Conservation (phyloP, 202 grass and related monocot genomes). For the Panicum hallii region DNA sequence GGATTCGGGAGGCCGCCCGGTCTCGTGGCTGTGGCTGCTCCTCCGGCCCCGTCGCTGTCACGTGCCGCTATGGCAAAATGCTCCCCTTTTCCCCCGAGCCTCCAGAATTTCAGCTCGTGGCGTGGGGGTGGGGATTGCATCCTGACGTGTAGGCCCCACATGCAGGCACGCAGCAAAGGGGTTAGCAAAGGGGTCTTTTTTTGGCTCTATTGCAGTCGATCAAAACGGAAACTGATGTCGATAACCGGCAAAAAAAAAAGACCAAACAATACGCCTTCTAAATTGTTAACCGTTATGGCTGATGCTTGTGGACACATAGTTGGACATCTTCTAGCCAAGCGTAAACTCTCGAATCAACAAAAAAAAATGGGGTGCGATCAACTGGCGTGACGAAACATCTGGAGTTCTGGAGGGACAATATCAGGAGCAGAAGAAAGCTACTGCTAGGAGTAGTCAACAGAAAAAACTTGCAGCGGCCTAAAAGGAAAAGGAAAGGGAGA, state of each 20-base stretch:
- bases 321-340: background rate
- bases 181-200: too few relatives aligned
- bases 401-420: background rate
- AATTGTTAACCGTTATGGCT: too few relatives aligned
- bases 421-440: background rate
- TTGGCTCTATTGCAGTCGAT: too few relatives aligned
- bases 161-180: too few relatives aligned
- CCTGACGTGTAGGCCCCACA: background rate
- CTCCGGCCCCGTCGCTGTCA: slow-evolving; percentile 44
- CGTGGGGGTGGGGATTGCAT: background rate
- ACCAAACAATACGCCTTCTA: too few relatives aligned
- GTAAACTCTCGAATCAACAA: background rate
- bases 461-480: background rate
- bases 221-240: too few relatives aligned
- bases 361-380: background rate
- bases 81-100: background rate
- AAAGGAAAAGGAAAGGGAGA: background rate
- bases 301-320: too few relatives aligned
- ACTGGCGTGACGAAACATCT: background rate
- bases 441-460: background rate
- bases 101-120: background rate
- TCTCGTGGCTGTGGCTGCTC: slow-evolving; percentile 70
- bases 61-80: background rate
- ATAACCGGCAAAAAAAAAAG: too few relatives aligned
- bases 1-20: slow-evolving; percentile 54